A percentile compares a stretch with the other conserved stretches of the same genome.
Evolutionary conservation across 2,329 filamentous ascomycete genomes (phyloP).

Genomic region (Xylariales sp.): DNA sequence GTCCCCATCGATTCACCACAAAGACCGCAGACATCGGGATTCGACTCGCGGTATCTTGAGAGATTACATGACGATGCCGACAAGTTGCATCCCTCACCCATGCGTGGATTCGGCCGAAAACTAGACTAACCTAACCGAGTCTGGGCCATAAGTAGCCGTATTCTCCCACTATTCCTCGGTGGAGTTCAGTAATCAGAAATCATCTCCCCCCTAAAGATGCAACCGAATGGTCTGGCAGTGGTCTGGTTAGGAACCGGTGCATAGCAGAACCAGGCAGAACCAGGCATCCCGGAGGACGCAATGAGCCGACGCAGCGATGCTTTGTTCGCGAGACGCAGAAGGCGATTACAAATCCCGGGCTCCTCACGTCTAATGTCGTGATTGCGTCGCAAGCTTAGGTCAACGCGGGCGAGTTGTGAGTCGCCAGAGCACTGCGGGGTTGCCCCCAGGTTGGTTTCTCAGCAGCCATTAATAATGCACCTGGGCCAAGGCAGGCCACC

Average conservation of each 20-base stretch:
- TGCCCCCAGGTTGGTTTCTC: constrained; percentile 36
- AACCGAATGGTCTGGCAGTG: background rate
- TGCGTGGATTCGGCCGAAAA: background rate
- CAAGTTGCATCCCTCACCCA: background rate
- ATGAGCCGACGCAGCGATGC: background rate
- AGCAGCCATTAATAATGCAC: constrained; percentile 35
- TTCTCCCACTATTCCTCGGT: background rate
- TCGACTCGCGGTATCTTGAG: background rate
- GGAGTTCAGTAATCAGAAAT: constrained; percentile 34
- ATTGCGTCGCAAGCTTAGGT: constrained; percentile 34
- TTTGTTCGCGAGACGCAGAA: background rate
- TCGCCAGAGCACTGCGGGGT: constrained; percentile 32
- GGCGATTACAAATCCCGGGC: constrained; percentile 30
- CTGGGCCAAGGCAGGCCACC: too few species aligned
- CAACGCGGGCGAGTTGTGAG: constrained; percentile 26
- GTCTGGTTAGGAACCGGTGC: background rate
- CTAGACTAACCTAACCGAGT: background rate
- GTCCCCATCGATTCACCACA: background rate
- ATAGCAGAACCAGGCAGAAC: background rate
- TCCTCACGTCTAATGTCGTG: constrained; percentile 32
- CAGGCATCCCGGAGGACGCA: background rate
- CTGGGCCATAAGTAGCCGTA: too few species aligned
- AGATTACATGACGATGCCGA: background rate
- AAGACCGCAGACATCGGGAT: background rate
- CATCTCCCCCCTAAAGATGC: background rate